These are phyloP conservation scores for Aureobasidium sp. DNA, from an alignment of 2,329 filamentous ascomycete species.

Conservation along the genomic window DNA sequence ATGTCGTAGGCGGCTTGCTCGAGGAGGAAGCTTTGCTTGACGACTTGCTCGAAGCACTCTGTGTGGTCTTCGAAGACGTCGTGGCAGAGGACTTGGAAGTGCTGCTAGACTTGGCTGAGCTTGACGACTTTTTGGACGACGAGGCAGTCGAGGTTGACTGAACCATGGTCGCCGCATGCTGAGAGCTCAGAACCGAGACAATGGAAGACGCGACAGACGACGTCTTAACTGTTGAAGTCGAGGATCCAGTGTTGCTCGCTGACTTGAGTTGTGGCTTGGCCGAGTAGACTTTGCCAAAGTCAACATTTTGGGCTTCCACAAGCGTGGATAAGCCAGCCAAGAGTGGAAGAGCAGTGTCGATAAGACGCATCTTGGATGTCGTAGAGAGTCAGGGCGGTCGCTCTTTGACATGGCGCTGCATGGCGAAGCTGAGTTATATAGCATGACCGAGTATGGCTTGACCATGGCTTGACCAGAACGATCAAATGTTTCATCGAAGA, in stretches of 20 bases:
- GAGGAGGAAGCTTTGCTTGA: conserved; percentile 2
- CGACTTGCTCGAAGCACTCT: background rate
- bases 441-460: background rate
- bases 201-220: conserved; percentile 12
- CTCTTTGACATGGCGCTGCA: background rate
- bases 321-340: conserved; percentile 8
- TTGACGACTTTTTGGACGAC: background rate
- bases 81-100: background rate
- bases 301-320: conserved; percentile 9
- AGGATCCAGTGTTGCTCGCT: background rate
- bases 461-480: background rate
- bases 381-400: background rate
- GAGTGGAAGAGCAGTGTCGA: conserved; percentile 7
- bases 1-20: background rate
- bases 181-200: conserved; percentile 9
- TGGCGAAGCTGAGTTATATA: background rate
- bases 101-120: background rate
- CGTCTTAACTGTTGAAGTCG: background rate
- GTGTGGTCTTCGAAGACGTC: background rate
- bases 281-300: conserved; percentile 14
- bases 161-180: conserved; percentile 15
- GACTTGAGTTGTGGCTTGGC: conserved; percentile 12
- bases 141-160: background rate
- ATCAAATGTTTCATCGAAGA: background rate
- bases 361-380: conserved; percentile 6